Evolutionary conservation across 169 alveolate species (phyloP), one percentile per base, ranked within the genome.

Genomic region (Plasmodium berghei): DNA sequence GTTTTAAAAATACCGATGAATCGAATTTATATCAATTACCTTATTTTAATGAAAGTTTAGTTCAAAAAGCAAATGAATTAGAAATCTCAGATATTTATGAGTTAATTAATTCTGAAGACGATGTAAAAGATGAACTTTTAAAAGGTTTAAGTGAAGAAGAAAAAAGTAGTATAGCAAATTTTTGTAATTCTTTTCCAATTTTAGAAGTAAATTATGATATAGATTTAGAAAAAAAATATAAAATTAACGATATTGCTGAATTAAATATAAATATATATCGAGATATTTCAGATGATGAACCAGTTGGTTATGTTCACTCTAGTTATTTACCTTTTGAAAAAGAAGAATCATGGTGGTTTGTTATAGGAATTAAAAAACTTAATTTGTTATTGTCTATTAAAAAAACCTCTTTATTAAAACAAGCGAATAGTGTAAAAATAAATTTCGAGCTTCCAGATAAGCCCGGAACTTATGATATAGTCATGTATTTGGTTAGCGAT

Each of bases 341-440:
- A 95, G 98, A 97, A 86, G 99, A 99, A 88, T 94, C 97, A 89
- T 99, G 99, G 99, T 99, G 99, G 99, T 93, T 99, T 40, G 96
- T 99, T 45, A 93, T 98, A 20, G 99, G 99, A 2, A 96, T 96
- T 85, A 95, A 96, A 10, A 93, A 93, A 49, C 86, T 96, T 24
- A 97, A 97, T 87, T 93, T 96, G 55, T 94, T 97, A 24, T 73
- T 92, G 14, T 96, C 98, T 69, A 93, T 97, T 95, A 88, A 97
- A 94, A 92, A 98, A 92, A 93, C 97, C 73, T 63, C 96, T 26
- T 85, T 94, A 9, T 67, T 74, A 63, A 89, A 92, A 73, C 66
- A 64, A 61, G 26, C 22, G 28, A 87, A 94, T 72, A 75, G 49
- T 40, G 93, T 95, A 66, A 94, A 90, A 45, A 85, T 93, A 14